Base-by-base conservation (phyloP, 164 flowering plant species). In the Piper betle region DNA sequence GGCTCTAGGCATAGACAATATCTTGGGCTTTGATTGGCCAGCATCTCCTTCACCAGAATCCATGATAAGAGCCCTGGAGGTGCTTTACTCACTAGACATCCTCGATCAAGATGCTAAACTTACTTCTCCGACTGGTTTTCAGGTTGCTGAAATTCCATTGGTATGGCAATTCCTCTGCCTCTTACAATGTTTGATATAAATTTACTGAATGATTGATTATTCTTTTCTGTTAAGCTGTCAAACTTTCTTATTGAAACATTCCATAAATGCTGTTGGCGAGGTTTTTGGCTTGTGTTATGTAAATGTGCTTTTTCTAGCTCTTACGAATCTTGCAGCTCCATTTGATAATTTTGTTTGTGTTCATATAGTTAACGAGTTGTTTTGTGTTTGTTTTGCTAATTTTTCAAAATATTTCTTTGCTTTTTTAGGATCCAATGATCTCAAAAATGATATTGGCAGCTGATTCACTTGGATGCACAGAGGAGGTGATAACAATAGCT, bases 61-160 rank as follows among this genome's bases (percentile, higher is more conserved):
- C 71, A 83, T 94, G 91, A 74, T 94, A 63, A 79, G 99, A 75
- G 97, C 99, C 10, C 84, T 94, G 53, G 99, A 94, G 78, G 79
- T 91, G 33, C 85, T 94, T 46, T 94, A 88, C 69, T 84, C 96
- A 42, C 91, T 94, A 56, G 87, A 91, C 65, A 80, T 87, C 65
- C 75, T 94, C 55, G 97, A 91, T 74, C 96, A 91, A 66, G 99
- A 91, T 81, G 96, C 93, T 18, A 94, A 94, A 71, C 95, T 94
- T 62, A 91, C 96, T 67, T 84, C 97, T 41, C 99, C 99, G 5
- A 59, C 72, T 66, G 99, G 99, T 62, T 94, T 91, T 72, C 99
- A 94, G 77, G 84, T 88, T 77, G 91, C 96, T 13, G 99, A 91
- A 75, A 81, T 94, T 71, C 96, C 97, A 67, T 60, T 91, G 59